Evolutionary conservation across 768 basidiomycete species (phyloP), one percentile per base, ranked within the genome.

Genomic region (Lyophyllum shimeji): DNA sequence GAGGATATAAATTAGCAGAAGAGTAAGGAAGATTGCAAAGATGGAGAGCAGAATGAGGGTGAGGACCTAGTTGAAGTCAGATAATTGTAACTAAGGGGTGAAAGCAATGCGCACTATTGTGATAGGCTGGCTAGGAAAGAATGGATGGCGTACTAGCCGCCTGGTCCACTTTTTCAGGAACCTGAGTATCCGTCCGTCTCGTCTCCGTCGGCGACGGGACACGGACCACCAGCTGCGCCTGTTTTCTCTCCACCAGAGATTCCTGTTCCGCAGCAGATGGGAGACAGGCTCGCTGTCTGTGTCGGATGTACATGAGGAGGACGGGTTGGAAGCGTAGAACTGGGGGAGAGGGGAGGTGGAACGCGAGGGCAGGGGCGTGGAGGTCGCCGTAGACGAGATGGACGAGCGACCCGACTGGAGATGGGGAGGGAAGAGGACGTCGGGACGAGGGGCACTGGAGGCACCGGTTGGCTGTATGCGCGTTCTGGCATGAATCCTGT

Each of bases 1-100:
- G 67, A 98, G 82, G 58, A 95, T 82, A 71, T 97, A 90, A 66
- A 94, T 94, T 72, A 98, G 80, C 53, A 92, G 77, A 57, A 95
- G 83, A 27, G 95, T 95, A 63, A 95, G 78, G 57, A 85, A 85
- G 57, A 92, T 85, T 51, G 90, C 90, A 68, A 97, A 87, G 59
- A 86, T 76, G 50, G 87, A 86, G 64, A 96, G 81, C 52, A 94
- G 75, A 58, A 95, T 78, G 63, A 92, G 76, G 25, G 87, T 78
- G 55, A 90, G 77, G 60, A 89, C 74, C 87, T 89, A 55, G 31
- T 47, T 9, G n/a, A 40, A 54, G 52, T 50, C 33, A 56, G 52
- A 25, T 57, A 46, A 45, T 8, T 39, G 44, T n/a, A 18, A 42
- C 7, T 40, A 18, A 29, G 23, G 46, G 6, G 51, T 24, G 44